Evolutionary conservation across 129 eudicot genomes (phyloP), one percentile per base, ranked within the genome.

Genomic region (Artemisia tridentata): DNA sequence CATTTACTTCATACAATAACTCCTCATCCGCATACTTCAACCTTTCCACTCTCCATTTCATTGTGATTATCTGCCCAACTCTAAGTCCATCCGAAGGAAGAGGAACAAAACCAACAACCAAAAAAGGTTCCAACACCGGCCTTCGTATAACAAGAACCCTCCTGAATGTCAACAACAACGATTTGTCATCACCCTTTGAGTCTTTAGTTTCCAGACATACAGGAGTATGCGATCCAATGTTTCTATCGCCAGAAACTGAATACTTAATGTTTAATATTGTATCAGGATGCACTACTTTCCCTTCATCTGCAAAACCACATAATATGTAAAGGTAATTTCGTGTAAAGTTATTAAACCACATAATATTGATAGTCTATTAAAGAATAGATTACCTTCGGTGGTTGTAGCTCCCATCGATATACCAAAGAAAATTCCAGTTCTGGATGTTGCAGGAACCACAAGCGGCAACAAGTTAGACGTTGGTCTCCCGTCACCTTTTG

Each of bases 1-100:
- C 99, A 68, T 83, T 82, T 17, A 90, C 89, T 86, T 95, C 99
- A 57, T 95, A 95, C 56, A 95, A 72, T 46, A 95, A 82, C 66
- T 90, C 96, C 41, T 84, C 88, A 27, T 77, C 82, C 12, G 57
- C 55, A 63, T 70, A 80, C 78, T 91, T 90, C 71, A 95, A 63
- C 78, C 99, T 88, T 85, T 95, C 99, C 43, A 95, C 82, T 70
- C 93, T 82, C 99, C 99, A 95, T 67, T 83, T 80, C 80, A 95
- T 88, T 41, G 91, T 86, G 63, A 95, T 79, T 9, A 95, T 86
- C 78, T 88, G 92, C 73, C 99, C 97, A 59, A 95, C 99, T 80
- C 80, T 84, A 67, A 95, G 95, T 43, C 91, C 92, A 51, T 77
- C 87, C 11, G 97, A 86, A 48, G 97, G 95, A 77, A 95, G 88